Evolutionary conservation across 176 grass and related monocot genomes (phyloP).

Genomic region (Melocanna baccifera): DNA sequence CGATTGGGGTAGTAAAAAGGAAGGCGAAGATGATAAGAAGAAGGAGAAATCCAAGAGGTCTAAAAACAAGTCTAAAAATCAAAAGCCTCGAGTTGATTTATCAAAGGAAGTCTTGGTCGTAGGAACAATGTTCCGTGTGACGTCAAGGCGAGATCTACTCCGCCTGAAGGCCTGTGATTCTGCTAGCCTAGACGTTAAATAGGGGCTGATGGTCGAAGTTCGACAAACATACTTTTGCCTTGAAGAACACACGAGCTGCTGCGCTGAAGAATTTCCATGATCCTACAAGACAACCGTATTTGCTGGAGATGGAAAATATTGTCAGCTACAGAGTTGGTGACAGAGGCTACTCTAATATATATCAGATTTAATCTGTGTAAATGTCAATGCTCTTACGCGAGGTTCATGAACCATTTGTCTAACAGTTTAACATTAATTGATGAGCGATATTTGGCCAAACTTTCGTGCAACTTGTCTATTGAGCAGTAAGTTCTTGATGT

Average conservation of each 20-base stretch:
- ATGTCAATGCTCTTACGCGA: neutral
- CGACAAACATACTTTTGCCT: neutral
- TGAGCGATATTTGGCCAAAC: neutral
- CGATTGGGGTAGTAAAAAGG: too few species aligned
- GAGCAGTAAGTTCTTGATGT: neutral
- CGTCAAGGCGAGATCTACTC: neutral
- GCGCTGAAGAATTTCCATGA: neutral
- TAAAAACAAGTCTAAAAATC: too few species aligned
- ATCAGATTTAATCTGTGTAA: neutral
- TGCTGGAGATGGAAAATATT: neutral
- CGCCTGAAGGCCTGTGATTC: neutral
- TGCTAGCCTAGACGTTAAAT: neutral
- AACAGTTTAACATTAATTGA: neutral
- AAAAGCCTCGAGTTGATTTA: too few species aligned
- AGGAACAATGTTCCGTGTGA: neutral
- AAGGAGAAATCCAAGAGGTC: too few species aligned
- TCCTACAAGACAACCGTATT: neutral
- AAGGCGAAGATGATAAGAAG: too few species aligned
- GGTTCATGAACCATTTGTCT: neutral
- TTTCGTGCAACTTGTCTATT: neutral
- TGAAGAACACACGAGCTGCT: slow-evolving; percentile 4
- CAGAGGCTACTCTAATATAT: neutral
- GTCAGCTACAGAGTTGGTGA: neutral
- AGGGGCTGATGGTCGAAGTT: neutral
- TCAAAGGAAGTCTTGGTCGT: too few species aligned